Conservation (phyloP, 78 protist genomes). For the Dictyostelium brefeldianum region DNA sequence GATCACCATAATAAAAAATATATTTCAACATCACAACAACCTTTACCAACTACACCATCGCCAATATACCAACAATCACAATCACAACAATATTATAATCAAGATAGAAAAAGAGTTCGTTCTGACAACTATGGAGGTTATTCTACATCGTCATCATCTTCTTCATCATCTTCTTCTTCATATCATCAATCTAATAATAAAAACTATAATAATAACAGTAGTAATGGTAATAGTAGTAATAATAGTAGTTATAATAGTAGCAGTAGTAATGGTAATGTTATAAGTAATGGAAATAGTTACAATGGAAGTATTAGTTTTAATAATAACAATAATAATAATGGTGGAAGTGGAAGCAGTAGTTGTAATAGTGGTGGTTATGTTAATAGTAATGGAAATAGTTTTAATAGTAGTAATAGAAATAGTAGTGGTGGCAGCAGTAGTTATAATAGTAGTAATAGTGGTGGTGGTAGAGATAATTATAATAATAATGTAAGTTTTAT, state of each 20-base stretch:
- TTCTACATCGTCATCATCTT: not conserved
- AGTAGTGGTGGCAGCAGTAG: too few species aligned
- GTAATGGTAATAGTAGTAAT: not conserved
- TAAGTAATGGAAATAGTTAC: too few species aligned
- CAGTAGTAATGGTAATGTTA: not conserved
- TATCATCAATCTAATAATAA: not conserved
- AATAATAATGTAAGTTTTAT: too few species aligned
- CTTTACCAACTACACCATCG: constrained; percentile 1
- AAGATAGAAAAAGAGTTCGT: constrained; percentile 12
- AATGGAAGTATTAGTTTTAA: too few species aligned
- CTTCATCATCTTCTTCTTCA: constrained; percentile 18
- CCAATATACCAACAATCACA: not conserved
- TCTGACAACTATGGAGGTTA: not conserved
- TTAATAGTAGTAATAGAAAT: too few species aligned
- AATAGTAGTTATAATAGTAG: not conserved
- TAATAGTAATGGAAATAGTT: too few species aligned
- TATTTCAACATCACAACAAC: not conserved
- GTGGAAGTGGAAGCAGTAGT: too few species aligned
- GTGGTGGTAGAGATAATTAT: too few species aligned
- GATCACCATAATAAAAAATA: too few species aligned
- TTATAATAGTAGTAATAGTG: too few species aligned
- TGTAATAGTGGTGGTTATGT: too few species aligned
- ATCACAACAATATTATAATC: not conserved
- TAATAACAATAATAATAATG: too few species aligned
- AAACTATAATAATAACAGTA: not conserved